phyloP scores from a whole-genome alignment of 2,329 filamentous ascomycete genomes.

The Ophiostoma novo-ulmi region DNA sequence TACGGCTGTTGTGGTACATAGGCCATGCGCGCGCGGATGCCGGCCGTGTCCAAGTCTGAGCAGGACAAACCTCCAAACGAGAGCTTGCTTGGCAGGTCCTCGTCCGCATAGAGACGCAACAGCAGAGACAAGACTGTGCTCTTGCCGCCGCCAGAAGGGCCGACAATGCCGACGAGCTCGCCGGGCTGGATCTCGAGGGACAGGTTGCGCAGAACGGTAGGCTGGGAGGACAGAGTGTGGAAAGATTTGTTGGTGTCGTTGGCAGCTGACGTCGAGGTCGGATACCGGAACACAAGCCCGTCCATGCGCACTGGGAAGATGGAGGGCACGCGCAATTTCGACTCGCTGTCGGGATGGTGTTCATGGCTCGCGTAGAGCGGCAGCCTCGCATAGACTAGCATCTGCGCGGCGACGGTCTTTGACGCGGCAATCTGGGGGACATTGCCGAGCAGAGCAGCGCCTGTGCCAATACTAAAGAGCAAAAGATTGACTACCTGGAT shows the following conservation, averaged over 20 bases:
- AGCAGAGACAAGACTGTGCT: conserved; percentile 74
- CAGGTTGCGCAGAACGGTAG: conserved; percentile 57
- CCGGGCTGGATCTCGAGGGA: conserved; percentile 59
- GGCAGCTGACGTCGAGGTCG: conserved; percentile 30
- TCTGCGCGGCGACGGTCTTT: conserved; percentile 63
- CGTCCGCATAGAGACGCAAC: conserved; percentile 58
- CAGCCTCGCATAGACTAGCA: conserved; percentile 65
- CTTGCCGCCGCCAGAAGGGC: conserved; percentile 84
- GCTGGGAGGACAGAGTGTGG: conserved; percentile 23
- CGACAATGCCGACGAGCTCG: conserved; percentile 71
- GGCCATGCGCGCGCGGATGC: conserved; percentile 57
- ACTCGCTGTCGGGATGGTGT: conserved; percentile 44
- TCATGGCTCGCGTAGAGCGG: conserved; percentile 53
- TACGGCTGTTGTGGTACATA: conserved; percentile 67
- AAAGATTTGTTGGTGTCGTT: background rate
- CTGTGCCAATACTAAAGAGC: conserved; percentile 74
- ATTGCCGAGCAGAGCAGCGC: conserved; percentile 62
- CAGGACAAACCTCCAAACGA: conserved; percentile 57
- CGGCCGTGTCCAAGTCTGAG: conserved; percentile 52
- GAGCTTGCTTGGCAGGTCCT: conserved; percentile 38
- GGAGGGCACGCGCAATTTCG: conserved; percentile 29
- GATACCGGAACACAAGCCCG: conserved; percentile 67
- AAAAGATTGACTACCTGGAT: conserved; percentile 75
- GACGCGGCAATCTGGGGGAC: conserved; percentile 77
- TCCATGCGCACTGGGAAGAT: conserved; percentile 48